Evolutionary conservation across 116 monocot species (phyloP).

Genomic region (Trichopus zeylanicus): DNA sequence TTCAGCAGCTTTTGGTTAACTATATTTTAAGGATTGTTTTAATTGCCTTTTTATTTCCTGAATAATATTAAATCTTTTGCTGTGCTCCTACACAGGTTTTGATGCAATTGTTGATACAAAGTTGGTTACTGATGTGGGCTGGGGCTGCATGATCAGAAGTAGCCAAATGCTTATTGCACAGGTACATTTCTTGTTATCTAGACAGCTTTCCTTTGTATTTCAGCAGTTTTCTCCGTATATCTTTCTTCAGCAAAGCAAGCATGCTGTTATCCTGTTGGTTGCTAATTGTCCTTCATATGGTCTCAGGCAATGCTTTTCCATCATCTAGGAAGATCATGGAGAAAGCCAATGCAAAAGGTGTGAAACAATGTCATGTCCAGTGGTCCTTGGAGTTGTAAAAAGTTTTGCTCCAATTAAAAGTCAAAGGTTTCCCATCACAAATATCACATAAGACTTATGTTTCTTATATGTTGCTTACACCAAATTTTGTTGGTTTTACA

Average conservation of each 20-base stretch:
- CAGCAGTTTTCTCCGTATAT: conserved; percentile 2
- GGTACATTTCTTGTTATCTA: conserved; percentile 42
- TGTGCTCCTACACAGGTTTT: conserved; percentile 50
- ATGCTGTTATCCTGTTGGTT: neutral
- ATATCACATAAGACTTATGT: neutral
- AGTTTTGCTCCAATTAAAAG: neutral
- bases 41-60: neutral
- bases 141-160: conserved; percentile 99
- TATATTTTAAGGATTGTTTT: neutral
- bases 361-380: no score
- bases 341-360: no score
- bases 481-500: conserved; percentile 41
- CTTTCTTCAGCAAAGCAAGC: neutral
- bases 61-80: neutral
- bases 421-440: neutral
- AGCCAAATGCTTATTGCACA: conserved; percentile 99
- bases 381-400: conserved; percentile 7
- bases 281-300: neutral
- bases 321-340: conserved; percentile 89
- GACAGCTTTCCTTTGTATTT: no score
- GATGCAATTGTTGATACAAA: conserved; percentile 60
- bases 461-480: conserved; percentile 22
- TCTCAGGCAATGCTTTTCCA: conserved; percentile 77
- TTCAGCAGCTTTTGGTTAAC: neutral
- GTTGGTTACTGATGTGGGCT: conserved; percentile 83